phyloP scores from a whole-genome alignment of 2,329 filamentous ascomycete genomes.

The Fusarium tanahbumbuense region DNA sequence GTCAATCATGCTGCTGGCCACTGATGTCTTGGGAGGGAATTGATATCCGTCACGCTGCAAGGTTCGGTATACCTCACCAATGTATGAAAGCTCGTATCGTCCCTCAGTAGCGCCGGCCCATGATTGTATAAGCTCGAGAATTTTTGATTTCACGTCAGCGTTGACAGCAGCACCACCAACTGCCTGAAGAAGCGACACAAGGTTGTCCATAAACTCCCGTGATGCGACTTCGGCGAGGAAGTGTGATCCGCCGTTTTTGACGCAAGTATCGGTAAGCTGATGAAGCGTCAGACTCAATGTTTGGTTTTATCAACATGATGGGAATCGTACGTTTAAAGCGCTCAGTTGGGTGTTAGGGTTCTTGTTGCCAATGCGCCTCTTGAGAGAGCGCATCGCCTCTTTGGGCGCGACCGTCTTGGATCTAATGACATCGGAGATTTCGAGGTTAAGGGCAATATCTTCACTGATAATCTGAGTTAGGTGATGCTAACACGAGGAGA shows the following conservation, averaged over 20 bases:
- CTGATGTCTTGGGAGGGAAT: constrained; percentile 87
- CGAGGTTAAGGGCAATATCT: constrained; percentile 96
- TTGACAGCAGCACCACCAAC: constrained; percentile 81
- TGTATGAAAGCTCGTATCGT: constrained; percentile 83
- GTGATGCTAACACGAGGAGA: constrained; percentile 28
- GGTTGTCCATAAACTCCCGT: constrained; percentile 97
- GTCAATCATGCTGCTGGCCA: constrained; percentile 98
- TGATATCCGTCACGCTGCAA: constrained; percentile 87
- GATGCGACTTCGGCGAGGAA: constrained; percentile 96
- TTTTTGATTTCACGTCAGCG: constrained; percentile 86
- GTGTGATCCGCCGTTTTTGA: constrained; percentile 97
- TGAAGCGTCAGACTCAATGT: constrained; percentile 27
- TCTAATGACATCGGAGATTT: constrained; percentile 97
- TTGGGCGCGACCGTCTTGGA: constrained; percentile 98
- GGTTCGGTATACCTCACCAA: constrained; percentile 85
- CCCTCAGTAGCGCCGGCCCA: constrained; percentile 93
- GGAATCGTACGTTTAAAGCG: constrained; percentile 79
- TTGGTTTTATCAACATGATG: not conserved
- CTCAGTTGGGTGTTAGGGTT: constrained; percentile 97
- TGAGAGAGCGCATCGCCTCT: constrained; percentile 97
- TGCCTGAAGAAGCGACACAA: constrained; percentile 88
- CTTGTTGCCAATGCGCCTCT: constrained; percentile 93
- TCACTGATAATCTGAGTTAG: constrained; percentile 67
- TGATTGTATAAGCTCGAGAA: constrained; percentile 90
- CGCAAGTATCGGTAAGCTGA: constrained; percentile 94